Conservation (phyloP, 148 eudicot species). For the Linanthus parryae region DNA sequence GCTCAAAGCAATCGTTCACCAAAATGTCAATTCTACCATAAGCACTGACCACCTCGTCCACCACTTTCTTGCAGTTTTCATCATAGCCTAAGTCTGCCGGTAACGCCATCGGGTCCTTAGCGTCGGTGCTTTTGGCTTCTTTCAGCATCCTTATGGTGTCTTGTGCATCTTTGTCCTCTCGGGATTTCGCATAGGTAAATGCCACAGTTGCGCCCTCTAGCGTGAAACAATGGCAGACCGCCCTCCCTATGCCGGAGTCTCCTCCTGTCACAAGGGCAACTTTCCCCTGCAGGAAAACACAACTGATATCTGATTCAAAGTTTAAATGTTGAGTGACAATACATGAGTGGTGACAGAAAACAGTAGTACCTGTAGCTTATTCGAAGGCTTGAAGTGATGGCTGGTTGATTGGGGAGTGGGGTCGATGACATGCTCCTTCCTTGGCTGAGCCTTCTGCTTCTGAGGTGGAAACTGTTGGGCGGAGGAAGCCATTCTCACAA, state of each 20-base stretch:
- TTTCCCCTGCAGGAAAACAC: constrained; percentile 42
- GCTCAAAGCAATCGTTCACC: constrained; percentile 69
- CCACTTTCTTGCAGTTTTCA: constrained; percentile 55
- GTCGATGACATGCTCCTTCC: constrained; percentile 67
- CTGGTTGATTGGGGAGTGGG: constrained; percentile 33
- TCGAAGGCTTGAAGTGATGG: constrained; percentile 40
- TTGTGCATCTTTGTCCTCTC: constrained; percentile 61
- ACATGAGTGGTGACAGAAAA: background rate
- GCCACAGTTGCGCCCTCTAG: constrained; percentile 81
- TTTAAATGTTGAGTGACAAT: background rate
- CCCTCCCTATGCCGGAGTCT: constrained; percentile 86
- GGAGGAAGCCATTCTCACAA: constrained; percentile 30
- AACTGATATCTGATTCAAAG: no score
- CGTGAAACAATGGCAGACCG: constrained; percentile 53
- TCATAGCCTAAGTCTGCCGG: constrained; percentile 61
- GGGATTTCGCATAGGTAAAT: constrained; percentile 71
- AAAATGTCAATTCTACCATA: constrained; percentile 61
- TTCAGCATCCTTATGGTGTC: constrained; percentile 48
- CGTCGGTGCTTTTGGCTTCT: constrained; percentile 30
- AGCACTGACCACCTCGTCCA: constrained; percentile 53
- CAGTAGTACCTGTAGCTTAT: constrained; percentile 43
- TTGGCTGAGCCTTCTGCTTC: constrained; percentile 60
- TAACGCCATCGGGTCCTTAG: constrained; percentile 60
- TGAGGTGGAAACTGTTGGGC: constrained; percentile 47
- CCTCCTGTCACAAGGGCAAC: constrained; percentile 82